Evolutionary conservation across 345 rosid genomes (phyloP).

Genomic region (Heritiera littoralis): DNA sequence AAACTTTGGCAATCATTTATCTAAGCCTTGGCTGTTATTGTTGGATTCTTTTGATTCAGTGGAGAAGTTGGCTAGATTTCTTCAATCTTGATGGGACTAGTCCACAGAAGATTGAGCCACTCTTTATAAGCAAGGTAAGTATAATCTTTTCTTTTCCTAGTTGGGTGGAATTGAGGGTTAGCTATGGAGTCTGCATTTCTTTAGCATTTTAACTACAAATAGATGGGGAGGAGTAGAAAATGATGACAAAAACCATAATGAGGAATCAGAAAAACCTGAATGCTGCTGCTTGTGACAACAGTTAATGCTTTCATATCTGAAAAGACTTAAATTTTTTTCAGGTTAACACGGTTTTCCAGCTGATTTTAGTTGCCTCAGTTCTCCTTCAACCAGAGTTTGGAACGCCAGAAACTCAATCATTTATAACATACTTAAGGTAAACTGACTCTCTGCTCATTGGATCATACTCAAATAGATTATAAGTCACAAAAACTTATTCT

Average conservation of each 20-base stretch:
- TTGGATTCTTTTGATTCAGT: slow-evolving; percentile 37
- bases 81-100: slow-evolving; percentile 75
- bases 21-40: neutral
- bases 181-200: neutral
- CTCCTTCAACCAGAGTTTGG: slow-evolving; percentile 89
- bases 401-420: slow-evolving; percentile 57
- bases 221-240: neutral
- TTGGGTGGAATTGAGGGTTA: neutral
- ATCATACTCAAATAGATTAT: neutral
- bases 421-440: slow-evolving; percentile 81
- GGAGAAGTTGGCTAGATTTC: slow-evolving; percentile 73
- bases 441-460: neutral
- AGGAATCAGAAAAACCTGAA: neutral
- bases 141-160: neutral
- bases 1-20: neutral
- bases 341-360: slow-evolving; percentile 95
- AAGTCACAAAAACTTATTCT: slow-evolving; percentile 7
- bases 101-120: slow-evolving; percentile 79
- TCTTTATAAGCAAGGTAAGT: slow-evolving; percentile 88
- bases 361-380: slow-evolving; percentile 82
- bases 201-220: neutral
- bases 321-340: slow-evolving; percentile 29
- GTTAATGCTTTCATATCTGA: slow-evolving; percentile 1
- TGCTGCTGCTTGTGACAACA: neutral
- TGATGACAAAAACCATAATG: neutral